These are phyloP conservation scores for Aspergillus persii DNA, from an alignment of 2,329 filamentous ascomycete species.

Conservation along the genomic window DNA sequence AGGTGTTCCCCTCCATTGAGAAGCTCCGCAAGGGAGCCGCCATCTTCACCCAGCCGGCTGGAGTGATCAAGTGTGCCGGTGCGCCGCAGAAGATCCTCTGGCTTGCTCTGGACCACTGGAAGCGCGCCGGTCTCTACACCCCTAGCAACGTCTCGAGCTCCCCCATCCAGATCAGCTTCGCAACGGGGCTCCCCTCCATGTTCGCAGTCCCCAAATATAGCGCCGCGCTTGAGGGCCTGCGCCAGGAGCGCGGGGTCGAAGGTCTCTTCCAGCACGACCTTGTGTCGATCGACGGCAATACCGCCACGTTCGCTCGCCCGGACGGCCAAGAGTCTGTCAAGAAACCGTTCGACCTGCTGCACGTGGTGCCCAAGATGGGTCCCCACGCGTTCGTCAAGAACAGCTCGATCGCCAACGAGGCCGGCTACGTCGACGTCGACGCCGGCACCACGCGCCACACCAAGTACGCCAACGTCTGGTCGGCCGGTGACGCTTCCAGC, in stretches of 20 bases:
- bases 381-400: slow-evolving; percentile 55
- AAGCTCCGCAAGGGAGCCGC: slow-evolving; percentile 51
- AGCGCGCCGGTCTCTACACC: slow-evolving; percentile 52
- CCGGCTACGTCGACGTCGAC: slow-evolving; percentile 59
- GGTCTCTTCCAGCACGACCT: slow-evolving; percentile 60
- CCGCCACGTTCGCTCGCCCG: slow-evolving; percentile 50
- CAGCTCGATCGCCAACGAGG: slow-evolving; percentile 54
- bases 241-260: slow-evolving; percentile 56
- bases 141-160: slow-evolving; percentile 39
- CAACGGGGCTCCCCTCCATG: slow-evolving; percentile 57
- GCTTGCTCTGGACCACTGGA: slow-evolving; percentile 61
- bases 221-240: slow-evolving; percentile 53
- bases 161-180: slow-evolving; percentile 54
- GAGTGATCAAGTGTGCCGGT: slow-evolving; percentile 60
- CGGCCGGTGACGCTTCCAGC: slow-evolving; percentile 58
- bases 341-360: slow-evolving; percentile 54
- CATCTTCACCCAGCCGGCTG: slow-evolving; percentile 60
- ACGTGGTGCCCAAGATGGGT: slow-evolving; percentile 60
- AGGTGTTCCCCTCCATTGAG: slow-evolving; percentile 51
- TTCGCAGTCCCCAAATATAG: slow-evolving; percentile 62
- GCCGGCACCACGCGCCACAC: slow-evolving; percentile 53
- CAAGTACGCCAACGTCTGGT: slow-evolving; percentile 59
- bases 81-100: slow-evolving; percentile 63
- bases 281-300: slow-evolving; percentile 53
- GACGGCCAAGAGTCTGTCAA: slow-evolving; percentile 47